Percentiles rank a stretch among this genome's conserved stretches.
Evolutionary conservation across 2,329 filamentous ascomycete species (phyloP).

Genomic region (Fusarium anguioides): DNA sequence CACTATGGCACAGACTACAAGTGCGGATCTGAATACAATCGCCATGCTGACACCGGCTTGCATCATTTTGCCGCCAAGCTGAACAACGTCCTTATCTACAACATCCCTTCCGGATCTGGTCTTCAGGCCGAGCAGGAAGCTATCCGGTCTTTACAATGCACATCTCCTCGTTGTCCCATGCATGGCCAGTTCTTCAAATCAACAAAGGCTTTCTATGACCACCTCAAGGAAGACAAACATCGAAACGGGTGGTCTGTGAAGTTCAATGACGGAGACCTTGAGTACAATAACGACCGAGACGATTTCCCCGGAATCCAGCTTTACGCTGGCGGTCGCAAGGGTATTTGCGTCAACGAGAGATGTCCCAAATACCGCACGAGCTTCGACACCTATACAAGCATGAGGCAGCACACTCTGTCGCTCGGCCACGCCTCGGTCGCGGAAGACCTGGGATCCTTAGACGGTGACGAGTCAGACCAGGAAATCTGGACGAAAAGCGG

Average conservation of each 20-base stretch:
- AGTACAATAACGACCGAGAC: not conserved
- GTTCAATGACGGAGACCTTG: not conserved
- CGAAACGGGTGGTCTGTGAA: not conserved
- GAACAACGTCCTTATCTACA: constrained; percentile 3
- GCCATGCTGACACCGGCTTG: constrained; percentile 21
- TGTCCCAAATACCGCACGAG: constrained; percentile 12
- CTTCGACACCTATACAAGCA: not conserved
- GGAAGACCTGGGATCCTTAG: not conserved
- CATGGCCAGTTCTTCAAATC: constrained; percentile 22
- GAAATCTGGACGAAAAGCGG: constrained; percentile 17
- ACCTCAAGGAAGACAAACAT: constrained; percentile 20
- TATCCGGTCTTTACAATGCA: constrained; percentile 31
- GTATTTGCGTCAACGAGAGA: constrained; percentile 15
- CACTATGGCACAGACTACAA: constrained; percentile 29
- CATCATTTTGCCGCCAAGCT: constrained; percentile 29
- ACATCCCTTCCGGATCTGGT: not conserved
- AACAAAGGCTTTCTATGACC: constrained; percentile 11
- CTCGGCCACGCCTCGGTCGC: constrained; percentile 4
- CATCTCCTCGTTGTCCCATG: constrained; percentile 1
- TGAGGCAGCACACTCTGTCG: constrained; percentile 20
- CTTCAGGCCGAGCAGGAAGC: constrained; percentile 36
- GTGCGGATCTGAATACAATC: constrained; percentile 24
- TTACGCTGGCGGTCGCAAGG: not conserved
- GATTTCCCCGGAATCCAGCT: constrained; percentile 12
- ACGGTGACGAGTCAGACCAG: not conserved